Conservation (phyloP, 176 grass and related monocot species). For the bread wheat (Triticum aestivum) region IWGSC_CS_RefSeq_v2.1 NC_057796.1:485530433-485530932, state of each 20-base stretch:
- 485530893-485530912: no score
- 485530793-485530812: not conserved
- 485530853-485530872: no score
- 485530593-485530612: not conserved
- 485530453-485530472: conserved; percentile 81
- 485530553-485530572: conserved; percentile 10
- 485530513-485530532: conserved; percentile 56
- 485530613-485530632: conserved; percentile 76
- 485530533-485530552: conserved; percentile 10
- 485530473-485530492: conserved; percentile 92
- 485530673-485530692: conserved; percentile 80
- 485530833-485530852: no score
- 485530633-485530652: conserved; percentile 76
- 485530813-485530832: not conserved
- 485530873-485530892: no score
- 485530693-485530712: conserved; percentile 74
- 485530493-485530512: conserved; percentile 85
- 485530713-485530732: conserved; percentile 88
- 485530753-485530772: conserved; percentile 89
- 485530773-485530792: conserved; percentile 45
- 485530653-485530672: conserved; percentile 84
- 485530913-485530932: not conserved
- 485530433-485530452: conserved; percentile 96
- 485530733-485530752: conserved; percentile 66
- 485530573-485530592: not conserved